Base-by-base conservation (phyloP, 2,329 filamentous ascomycete species). In the Drechslerella stenobrocha region DNA sequence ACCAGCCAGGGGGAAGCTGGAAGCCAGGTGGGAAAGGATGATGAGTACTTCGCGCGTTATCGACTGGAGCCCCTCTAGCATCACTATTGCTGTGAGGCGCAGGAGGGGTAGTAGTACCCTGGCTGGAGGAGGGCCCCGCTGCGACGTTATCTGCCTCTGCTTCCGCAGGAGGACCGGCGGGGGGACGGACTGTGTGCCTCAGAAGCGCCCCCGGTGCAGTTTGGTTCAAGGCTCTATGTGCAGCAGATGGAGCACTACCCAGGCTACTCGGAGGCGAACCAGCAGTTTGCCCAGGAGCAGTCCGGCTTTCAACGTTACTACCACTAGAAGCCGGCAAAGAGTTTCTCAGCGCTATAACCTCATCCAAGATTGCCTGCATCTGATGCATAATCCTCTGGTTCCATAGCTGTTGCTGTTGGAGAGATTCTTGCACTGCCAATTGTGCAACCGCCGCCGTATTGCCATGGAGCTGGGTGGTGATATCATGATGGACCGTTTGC, bases 1-100 rank as follows among this genome's bases (percentile, higher is more conserved):
- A 63, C 64, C 64, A 69, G 32, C 64, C 64, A 9, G 64, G 64
- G 7, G 64, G 64, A 13, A 69, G 64, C 37, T 69, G 57, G 15
- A 57, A 57, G n/a, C 52, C 57, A 18, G 57, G 55, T 2, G 63
- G 63, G n/a, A 52, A 30, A 0, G 42, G 53, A 3, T 28, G n/a
- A 8, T 34, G 26, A 11, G 24, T 1, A 44, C 18, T 37, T 8
- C 35, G 32, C 1, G 13, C 34, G 20, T 24, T 24, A 44, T 48
- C 30, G 26, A 22, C 45, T 52, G 34, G 52, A 20, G 30, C 8
- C 37, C 30, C 34, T 44, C 7, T 26, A 42, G 5, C 22, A 4
- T 6, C 23, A 52, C 18, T 20, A 24, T 28, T 20, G n/a, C 15
- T 48, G 1, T 42, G 20, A 24, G 22, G 18, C 23, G 22, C n/a